Conservation (phyloP, 495 filamentous ascomycete genomes). For the Penicillium daleae region DNA sequence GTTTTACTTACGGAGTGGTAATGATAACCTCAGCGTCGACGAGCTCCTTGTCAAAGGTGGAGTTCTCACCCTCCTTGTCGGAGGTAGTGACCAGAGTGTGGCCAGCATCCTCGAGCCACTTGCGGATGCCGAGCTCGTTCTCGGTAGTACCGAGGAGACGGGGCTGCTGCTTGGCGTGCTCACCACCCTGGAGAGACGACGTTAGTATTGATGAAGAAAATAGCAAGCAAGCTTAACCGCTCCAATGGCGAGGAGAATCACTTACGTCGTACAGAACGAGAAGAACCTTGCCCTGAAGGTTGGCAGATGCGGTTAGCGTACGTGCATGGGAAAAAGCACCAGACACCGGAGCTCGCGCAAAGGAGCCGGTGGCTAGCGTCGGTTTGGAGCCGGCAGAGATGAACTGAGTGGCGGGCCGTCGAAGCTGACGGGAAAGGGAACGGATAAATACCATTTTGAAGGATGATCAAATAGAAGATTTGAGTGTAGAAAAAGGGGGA, state of each 20-base stretch:
- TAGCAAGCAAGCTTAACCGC: neutral
- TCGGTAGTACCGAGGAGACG: constrained; percentile 91
- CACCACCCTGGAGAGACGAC: constrained; percentile 56
- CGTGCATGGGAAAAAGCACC: constrained; percentile 45
- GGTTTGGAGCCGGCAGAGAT: constrained; percentile 43
- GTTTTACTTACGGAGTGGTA: constrained; percentile 82
- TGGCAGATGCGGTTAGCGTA: constrained; percentile 60
- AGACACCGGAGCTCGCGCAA: constrained; percentile 37
- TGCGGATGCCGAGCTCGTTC: constrained; percentile 94
- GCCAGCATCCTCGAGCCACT: constrained; percentile 95
- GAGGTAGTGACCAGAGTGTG: constrained; percentile 97
- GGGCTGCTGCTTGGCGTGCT: constrained; percentile 77
- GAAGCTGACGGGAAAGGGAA: constrained; percentile 58
- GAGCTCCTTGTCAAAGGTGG: constrained; percentile 90
- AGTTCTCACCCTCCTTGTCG: constrained; percentile 94
- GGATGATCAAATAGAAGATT: constrained; percentile 10
- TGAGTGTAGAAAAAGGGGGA: constrained; percentile 9
- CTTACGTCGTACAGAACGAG: constrained; percentile 78
- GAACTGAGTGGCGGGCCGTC: constrained; percentile 61
- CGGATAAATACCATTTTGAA: constrained; percentile 74
- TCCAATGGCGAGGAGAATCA: constrained; percentile 16
- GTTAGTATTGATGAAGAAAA: constrained; percentile 18
- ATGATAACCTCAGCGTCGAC: constrained; percentile 98
- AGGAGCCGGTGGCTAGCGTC: constrained; percentile 21
- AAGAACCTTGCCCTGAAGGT: constrained; percentile 72